phyloP scores from a whole-genome alignment of 805 yeast species.

The Yarrowia osloensis region DNA sequence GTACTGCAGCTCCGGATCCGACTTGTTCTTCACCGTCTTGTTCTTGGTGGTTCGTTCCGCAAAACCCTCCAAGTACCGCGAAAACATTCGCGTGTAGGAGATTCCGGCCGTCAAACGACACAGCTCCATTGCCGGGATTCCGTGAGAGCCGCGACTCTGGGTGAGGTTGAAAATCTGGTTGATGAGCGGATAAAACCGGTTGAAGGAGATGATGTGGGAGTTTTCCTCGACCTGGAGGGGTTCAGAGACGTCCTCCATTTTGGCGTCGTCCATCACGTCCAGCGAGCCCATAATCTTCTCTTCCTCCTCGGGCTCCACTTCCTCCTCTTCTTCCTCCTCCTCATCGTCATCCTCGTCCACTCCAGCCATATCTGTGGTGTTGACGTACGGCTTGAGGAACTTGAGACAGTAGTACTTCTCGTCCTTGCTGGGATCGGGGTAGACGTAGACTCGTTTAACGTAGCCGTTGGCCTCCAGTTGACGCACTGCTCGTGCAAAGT shows the following conservation, averaged over 20 bases:
- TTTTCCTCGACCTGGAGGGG: neutral
- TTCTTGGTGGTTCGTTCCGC: constrained; percentile 43
- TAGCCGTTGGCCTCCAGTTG: constrained; percentile 39
- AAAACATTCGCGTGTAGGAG: constrained; percentile 53
- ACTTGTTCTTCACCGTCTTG: constrained; percentile 38
- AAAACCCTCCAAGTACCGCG: constrained; percentile 54
- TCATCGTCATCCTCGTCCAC: constrained; percentile 40
- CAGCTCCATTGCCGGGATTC: constrained; percentile 62
- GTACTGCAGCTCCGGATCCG: constrained; percentile 41
- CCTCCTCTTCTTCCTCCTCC: constrained; percentile 37
- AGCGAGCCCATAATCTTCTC: constrained; percentile 35
- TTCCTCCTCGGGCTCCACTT: constrained; percentile 38
- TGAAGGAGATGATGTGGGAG: constrained; percentile 41
- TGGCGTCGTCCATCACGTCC: constrained; percentile 19
- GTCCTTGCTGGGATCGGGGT: constrained; percentile 34
- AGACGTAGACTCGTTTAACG: constrained; percentile 41
- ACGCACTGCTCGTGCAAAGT: constrained; percentile 37
- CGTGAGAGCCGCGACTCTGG: constrained; percentile 47
- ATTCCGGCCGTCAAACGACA: constrained; percentile 55
- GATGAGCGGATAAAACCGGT: constrained; percentile 62
- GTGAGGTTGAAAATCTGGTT: constrained; percentile 62
- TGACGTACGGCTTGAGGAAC: constrained; percentile 39
- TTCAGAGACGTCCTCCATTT: constrained; percentile 31
- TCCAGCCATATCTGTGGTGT: constrained; percentile 40
- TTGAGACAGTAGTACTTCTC: constrained; percentile 44